Percentiles rank a stretch among this genome's conserved stretches.
These are phyloP conservation scores for Trichoderma koningiopsis DNA, from an alignment of 2,329 filamentous ascomycete species.

Conservation along the genomic window DNA sequence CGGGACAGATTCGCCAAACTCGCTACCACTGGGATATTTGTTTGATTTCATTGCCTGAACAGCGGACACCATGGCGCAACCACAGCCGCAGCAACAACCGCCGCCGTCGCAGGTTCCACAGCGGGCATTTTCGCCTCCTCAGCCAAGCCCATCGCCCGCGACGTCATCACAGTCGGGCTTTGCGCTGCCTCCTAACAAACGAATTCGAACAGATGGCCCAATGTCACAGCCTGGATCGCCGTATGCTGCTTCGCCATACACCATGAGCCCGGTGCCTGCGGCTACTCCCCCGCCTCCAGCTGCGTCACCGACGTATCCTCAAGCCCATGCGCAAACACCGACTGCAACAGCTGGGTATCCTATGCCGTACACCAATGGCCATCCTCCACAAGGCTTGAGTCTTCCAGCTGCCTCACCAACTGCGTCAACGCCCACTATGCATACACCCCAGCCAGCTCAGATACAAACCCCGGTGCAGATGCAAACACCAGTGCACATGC, in stretches of 20 bases:
- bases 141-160: slow-evolving; percentile 62
- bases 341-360: slow-evolving; percentile 39
- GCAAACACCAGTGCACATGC: slow-evolving; percentile 26
- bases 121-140: slow-evolving; percentile 64
- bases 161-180: slow-evolving; percentile 56
- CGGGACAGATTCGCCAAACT: not conserved
- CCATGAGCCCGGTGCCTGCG: slow-evolving; percentile 48
- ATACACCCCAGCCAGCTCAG: slow-evolving; percentile 36
- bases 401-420: slow-evolving; percentile 40
- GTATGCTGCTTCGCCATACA: slow-evolving; percentile 56
- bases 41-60: not conserved
- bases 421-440: slow-evolving; percentile 38
- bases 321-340: slow-evolving; percentile 39
- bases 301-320: slow-evolving; percentile 42
- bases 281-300: slow-evolving; percentile 45
- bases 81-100: slow-evolving; percentile 61
- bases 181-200: slow-evolving; percentile 69
- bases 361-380: slow-evolving; percentile 45
- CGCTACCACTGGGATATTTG: not conserved
- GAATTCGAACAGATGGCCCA: slow-evolving; percentile 60
- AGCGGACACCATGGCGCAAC: slow-evolving; percentile 56
- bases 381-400: slow-evolving; percentile 40
- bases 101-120: slow-evolving; percentile 55
- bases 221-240: slow-evolving; percentile 68
- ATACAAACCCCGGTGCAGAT: slow-evolving; percentile 29